Percentiles rank a stretch among this genome's conserved stretches.
Conservation (phyloP, 2,329 filamentous ascomycete genomes). For the Fusarium redolens region DNA sequence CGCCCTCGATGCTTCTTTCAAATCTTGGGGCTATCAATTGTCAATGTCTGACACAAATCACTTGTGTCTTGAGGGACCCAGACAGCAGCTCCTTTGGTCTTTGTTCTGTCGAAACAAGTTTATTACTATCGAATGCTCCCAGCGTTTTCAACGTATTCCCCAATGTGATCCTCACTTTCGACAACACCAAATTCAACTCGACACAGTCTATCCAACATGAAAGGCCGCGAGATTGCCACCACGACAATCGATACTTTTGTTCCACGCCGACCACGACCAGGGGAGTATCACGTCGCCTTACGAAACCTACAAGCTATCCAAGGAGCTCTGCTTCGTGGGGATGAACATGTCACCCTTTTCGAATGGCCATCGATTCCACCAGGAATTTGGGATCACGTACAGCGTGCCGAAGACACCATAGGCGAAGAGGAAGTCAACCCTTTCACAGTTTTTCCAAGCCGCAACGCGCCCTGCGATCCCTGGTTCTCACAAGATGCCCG, state of each 20-base stretch:
- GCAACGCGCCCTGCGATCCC: not conserved
- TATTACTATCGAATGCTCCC: constrained; percentile 35
- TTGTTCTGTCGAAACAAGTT: constrained; percentile 34
- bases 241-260: not conserved
- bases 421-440: not conserved
- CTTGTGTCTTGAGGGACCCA: not conserved
- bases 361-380: not conserved
- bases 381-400: not conserved
- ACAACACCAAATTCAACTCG: not conserved
- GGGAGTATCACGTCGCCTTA: not conserved
- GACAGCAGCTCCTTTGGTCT: constrained; percentile 10
- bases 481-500: not conserved
- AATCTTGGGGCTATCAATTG: not conserved
- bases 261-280: not conserved
- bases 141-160: not conserved
- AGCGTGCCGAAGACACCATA: not conserved
- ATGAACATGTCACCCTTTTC: constrained; percentile 19
- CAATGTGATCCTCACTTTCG: not conserved
- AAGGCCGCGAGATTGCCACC: not conserved
- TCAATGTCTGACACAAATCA: constrained; percentile 2
- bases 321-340: constrained; percentile 36
- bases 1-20: constrained; percentile 11
- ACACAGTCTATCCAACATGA: constrained; percentile 23
- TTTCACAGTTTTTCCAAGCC: not conserved
- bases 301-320: constrained; percentile 32